Percentiles rank a stretch among this genome's conserved stretches.
Evolutionary conservation across 169 alveolate genomes (phyloP).

Genomic region (Plasmodium vivax): DNA sequence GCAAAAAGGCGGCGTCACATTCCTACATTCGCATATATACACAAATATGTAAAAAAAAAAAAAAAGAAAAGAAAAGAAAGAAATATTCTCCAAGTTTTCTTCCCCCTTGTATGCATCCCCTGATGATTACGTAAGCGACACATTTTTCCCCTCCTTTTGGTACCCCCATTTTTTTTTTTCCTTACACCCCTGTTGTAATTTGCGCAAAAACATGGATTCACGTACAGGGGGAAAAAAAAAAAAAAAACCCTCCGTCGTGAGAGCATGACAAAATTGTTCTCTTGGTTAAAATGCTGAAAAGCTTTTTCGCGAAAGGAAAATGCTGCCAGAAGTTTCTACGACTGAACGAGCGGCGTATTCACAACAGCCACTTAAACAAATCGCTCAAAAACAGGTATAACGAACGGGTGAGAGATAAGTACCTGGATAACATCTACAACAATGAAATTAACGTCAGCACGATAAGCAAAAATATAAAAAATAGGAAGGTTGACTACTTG

Average conservation of each 20-base stretch:
- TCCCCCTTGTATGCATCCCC: background rate
- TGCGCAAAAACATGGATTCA: background rate
- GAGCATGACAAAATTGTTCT: background rate
- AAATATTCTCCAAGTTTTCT: background rate
- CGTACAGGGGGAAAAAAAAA: background rate
- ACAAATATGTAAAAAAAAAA: background rate
- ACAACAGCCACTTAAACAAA: slow-evolving; percentile 70
- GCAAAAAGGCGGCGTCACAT: background rate
- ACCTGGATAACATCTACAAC: slow-evolving; percentile 69
- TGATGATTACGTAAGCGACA: background rate
- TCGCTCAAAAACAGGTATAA: slow-evolving; percentile 51
- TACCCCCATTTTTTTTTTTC: background rate
- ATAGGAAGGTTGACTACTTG: slow-evolving; percentile 44
- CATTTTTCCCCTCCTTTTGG: background rate
- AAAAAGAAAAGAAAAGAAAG: too few species aligned
- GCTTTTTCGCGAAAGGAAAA: slow-evolving; percentile 12
- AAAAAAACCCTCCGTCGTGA: background rate
- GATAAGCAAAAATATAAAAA: slow-evolving; percentile 30
- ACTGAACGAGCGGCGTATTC: slow-evolving; percentile 35
- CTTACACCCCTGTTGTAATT: background rate
- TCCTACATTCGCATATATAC: background rate
- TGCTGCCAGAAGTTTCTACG: slow-evolving; percentile 6
- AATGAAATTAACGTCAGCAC: slow-evolving; percentile 62
- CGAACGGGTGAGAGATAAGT: slow-evolving; percentile 68
- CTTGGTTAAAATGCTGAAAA: slow-evolving; percentile 31